phyloP scores from a whole-genome alignment of 2,329 filamentous ascomycete genomes.

The Alternaria consortialis region DNA sequence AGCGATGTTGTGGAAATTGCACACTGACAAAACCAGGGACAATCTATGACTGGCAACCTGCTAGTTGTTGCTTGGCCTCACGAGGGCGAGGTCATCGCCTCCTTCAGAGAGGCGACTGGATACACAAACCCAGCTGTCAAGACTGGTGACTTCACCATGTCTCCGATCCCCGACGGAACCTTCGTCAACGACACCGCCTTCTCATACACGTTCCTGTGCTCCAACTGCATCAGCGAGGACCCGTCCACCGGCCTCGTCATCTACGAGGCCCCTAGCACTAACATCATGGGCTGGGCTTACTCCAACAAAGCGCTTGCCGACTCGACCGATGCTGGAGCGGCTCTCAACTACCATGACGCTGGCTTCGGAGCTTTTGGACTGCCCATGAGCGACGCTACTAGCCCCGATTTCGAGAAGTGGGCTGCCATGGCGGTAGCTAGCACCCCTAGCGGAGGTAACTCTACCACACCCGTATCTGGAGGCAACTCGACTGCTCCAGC shows the following conservation, averaged over 20 bases:
- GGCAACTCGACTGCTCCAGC: constrained; percentile 30
- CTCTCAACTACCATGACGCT: constrained; percentile 42
- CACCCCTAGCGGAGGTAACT: constrained; percentile 31
- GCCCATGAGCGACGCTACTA: constrained; percentile 39
- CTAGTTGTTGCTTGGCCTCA: constrained; percentile 65
- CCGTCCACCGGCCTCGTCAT: constrained; percentile 31
- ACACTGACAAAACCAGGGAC: constrained; percentile 44
- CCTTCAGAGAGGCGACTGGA: constrained; percentile 57
- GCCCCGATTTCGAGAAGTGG: constrained; percentile 46
- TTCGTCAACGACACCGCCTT: constrained; percentile 64
- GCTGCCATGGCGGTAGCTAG: constrained; percentile 42
- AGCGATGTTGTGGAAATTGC: background rate
- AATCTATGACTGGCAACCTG: constrained; percentile 60
- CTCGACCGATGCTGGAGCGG: constrained; percentile 31
- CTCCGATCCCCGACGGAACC: constrained; percentile 61
- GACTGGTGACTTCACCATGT: constrained; percentile 53
- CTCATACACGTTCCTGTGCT: constrained; percentile 65
- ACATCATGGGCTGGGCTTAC: constrained; percentile 46
- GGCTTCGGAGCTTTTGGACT: constrained; percentile 48
- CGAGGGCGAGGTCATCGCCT: constrained; percentile 57
- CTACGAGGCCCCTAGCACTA: constrained; percentile 31
- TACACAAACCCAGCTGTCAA: constrained; percentile 61
- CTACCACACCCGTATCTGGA: constrained; percentile 38
- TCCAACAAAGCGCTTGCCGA: constrained; percentile 38
- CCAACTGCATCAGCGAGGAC: constrained; percentile 45